Evolutionary conservation across 495 filamentous ascomycete genomes (phyloP), one percentile per base, ranked within the genome.

Genomic region (Tirmania nivea): DNA sequence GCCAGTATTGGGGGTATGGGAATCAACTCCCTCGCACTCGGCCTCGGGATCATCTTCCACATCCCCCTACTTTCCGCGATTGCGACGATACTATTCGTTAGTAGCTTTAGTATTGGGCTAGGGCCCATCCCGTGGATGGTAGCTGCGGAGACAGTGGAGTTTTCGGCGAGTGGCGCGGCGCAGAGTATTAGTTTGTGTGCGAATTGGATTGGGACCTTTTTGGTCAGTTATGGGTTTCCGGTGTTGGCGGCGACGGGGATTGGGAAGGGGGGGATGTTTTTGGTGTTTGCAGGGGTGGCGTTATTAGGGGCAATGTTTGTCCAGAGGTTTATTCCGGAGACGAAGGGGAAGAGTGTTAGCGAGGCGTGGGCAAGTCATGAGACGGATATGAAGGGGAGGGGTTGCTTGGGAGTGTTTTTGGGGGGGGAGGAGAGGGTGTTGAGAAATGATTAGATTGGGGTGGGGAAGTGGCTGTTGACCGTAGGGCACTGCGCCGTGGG

Each of bases 91-190:
- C 65, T 84, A 19, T 97, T 96, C 59, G 90, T 96, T 8, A 75
- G 79, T 16, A 81, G 79, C 59, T 97, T 96, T 58, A 89, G 83
- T 3, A 71, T 93, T n/a, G 90, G 90, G 1, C 71, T 97, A 0
- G 90, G 90, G 0, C 92, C 90, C 0, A 80, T 97, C 2, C 90
- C 90, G 0, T 97, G 96, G 69, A 89, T 95, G 59, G 73, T 97
- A 35, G 79, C 87, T 0, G 82, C 81, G 2, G 88, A 94, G 67
- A 75, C 94, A 3, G 92, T 95, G 5, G 83, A 79, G 0, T 78
- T 83, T 3, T 83, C 89, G 59, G 88, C 89, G 0, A 86, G 94
- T 0, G 89, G 87, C 0, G 85, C 88, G 0, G 80, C 84, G 5
- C 90, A 97, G 66, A 81, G 77, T 35, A 84, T 83, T 70, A 84